Percentiles rank a stretch among this genome's conserved stretches.
phyloP scores from a whole-genome alignment of 352 stramenopile species.

The Halophytophthora polymorphica region DNA sequence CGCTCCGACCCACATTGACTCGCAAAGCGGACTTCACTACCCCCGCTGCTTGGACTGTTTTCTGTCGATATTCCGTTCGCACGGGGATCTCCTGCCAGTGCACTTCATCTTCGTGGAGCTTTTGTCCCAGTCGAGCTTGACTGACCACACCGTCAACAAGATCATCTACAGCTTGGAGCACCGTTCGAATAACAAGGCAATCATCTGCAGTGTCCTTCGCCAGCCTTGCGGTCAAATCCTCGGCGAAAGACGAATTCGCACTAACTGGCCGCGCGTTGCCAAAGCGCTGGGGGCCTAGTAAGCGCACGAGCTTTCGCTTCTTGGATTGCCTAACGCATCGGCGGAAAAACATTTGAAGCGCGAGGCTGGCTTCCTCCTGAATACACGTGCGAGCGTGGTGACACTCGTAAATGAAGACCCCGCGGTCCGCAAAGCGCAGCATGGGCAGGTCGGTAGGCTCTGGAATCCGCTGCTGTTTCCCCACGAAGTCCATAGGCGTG shows the following conservation, averaged over 20 bases:
- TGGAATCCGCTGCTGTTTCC: constrained; percentile 7
- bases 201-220: constrained; percentile 17
- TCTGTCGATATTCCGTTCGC: constrained; percentile 35
- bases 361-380: constrained; percentile 23
- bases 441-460: constrained; percentile 17
- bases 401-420: constrained; percentile 40
- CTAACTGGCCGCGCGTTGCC: neutral
- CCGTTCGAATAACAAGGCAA: constrained; percentile 21
- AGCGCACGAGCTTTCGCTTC: neutral
- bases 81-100: constrained; percentile 34
- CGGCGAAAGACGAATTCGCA: neutral
- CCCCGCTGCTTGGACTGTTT: constrained; percentile 13
- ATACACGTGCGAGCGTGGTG: constrained; percentile 25
- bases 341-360: constrained; percentile 36
- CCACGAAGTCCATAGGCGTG: constrained; percentile 32
- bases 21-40: constrained; percentile 8
- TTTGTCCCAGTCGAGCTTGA: constrained; percentile 12
- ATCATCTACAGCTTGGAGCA: constrained; percentile 30
- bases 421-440: constrained; percentile 34
- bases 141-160: constrained; percentile 31
- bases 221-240: constrained; percentile 12
- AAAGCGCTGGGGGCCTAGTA: neutral
- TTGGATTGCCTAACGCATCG: constrained; percentile 10
- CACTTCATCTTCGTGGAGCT: constrained; percentile 17
- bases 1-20: neutral